These are phyloP conservation scores for Penicillium sp. DNA, from an alignment of 2,329 filamentous ascomycete species.

Conservation along the genomic window DNA sequence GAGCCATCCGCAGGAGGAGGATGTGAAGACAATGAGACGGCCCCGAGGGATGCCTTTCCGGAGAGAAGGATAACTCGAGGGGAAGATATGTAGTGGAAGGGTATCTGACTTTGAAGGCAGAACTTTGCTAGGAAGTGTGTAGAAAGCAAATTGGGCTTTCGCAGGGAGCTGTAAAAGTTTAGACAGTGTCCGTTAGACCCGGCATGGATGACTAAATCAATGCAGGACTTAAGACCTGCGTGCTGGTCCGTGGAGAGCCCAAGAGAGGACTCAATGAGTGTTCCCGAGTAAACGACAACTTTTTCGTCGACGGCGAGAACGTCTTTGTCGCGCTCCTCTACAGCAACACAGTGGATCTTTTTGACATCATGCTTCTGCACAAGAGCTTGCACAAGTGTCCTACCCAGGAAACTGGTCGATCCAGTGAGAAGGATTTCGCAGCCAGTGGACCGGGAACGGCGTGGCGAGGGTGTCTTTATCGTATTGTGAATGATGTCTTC, in stretches of 20 bases:
- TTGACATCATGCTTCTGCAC: slow-evolving; percentile 33
- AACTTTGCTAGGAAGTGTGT: slow-evolving; percentile 28
- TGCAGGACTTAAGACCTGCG: slow-evolving; percentile 31
- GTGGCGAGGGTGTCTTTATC: background rate
- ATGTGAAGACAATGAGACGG: background rate
- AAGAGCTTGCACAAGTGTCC: slow-evolving; percentile 44
- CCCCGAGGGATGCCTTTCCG: background rate
- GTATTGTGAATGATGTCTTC: background rate
- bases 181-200: slow-evolving; percentile 47
- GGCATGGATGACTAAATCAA: slow-evolving; percentile 59
- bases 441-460: no score
- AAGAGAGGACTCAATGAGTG: slow-evolving; percentile 40
- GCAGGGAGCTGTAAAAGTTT: slow-evolving; percentile 34
- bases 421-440: slow-evolving; percentile 31
- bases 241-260: slow-evolving; percentile 43
- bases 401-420: slow-evolving; percentile 44
- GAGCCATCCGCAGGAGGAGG: slow-evolving; percentile 29
- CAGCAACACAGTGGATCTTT: slow-evolving; percentile 51
- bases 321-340: slow-evolving; percentile 6
- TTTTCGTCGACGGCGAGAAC: slow-evolving; percentile 24
- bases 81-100: slow-evolving; percentile 39
- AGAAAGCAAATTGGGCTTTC: slow-evolving; percentile 28
- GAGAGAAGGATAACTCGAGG: slow-evolving; percentile 33
- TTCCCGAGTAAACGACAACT: slow-evolving; percentile 41
- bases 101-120: slow-evolving; percentile 22